A percentile compares a stretch with the other conserved stretches of the same genome.
Evolutionary conservation across 2,329 filamentous ascomycete genomes (phyloP).

Genomic region (Metarhizium sp.): DNA sequence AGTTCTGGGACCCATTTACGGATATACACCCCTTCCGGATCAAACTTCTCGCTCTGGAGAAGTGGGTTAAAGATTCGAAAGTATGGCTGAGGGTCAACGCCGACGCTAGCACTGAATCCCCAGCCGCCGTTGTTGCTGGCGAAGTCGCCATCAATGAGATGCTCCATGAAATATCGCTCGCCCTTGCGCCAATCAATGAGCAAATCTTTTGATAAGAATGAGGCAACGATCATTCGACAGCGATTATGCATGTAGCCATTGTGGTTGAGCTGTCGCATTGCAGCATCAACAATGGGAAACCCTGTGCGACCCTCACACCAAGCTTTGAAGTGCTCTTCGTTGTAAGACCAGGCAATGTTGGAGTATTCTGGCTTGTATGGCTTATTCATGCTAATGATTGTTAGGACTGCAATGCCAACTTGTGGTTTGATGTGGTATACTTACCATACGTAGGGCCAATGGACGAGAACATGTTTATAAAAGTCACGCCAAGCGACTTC

Average conservation of each 20-base stretch:
- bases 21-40: conserved; percentile 70
- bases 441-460: conserved; percentile 77
- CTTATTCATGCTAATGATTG: conserved; percentile 40
- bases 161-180: conserved; percentile 74
- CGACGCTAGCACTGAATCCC: conserved; percentile 51
- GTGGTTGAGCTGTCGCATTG: conserved; percentile 66
- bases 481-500: conserved; percentile 85
- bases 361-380: conserved; percentile 73
- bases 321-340: conserved; percentile 55
- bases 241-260: conserved; percentile 79
- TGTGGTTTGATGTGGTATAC: conserved; percentile 12
- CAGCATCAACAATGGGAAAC: conserved; percentile 76
- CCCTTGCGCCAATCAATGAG: conserved; percentile 77
- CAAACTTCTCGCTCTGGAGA: conserved; percentile 79
- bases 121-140: conserved; percentile 63
- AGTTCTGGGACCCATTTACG: conserved; percentile 75
- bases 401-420: neutral
- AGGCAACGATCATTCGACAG: conserved; percentile 74
- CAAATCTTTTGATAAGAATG: conserved; percentile 71
- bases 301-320: conserved; percentile 72
- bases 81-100: conserved; percentile 81
- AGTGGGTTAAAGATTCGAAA: conserved; percentile 86
- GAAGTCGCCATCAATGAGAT: conserved; percentile 71
- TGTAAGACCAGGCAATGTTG: conserved; percentile 74
- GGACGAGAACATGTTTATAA: conserved; percentile 73